Percentiles rank a stretch among this genome's conserved stretches.
These are phyloP conservation scores for Fusarium sp. DNA, from an alignment of 2,329 filamentous ascomycete species.

Conservation along the genomic window DNA sequence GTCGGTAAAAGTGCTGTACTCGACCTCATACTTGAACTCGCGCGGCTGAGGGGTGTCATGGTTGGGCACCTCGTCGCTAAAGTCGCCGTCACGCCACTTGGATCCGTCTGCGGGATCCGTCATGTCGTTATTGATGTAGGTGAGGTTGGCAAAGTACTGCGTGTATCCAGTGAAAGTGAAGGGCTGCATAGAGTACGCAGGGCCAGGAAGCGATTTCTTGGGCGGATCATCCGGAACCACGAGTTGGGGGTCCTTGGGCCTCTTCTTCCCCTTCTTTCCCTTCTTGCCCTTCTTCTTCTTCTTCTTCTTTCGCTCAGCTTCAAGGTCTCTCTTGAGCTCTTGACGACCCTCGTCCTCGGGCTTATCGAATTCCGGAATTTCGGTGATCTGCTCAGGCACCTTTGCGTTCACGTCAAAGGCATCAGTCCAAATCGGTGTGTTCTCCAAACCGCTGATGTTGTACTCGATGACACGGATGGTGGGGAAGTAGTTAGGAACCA, in stretches of 20 bases:
- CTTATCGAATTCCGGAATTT: slow-evolving; percentile 41
- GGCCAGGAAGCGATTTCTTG: slow-evolving; percentile 80
- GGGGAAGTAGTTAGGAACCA: slow-evolving; percentile 94
- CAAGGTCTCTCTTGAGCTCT: slow-evolving; percentile 46
- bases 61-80: slow-evolving; percentile 66
- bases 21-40: slow-evolving; percentile 80
- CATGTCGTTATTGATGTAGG: slow-evolving; percentile 83
- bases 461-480: slow-evolving; percentile 93
- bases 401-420: slow-evolving; percentile 32
- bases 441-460: slow-evolving; percentile 84
- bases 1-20: slow-evolving; percentile 88
- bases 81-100: slow-evolving; percentile 74
- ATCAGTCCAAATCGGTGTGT: slow-evolving; percentile 61
- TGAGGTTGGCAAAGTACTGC: slow-evolving; percentile 97
- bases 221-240: slow-evolving; percentile 78
- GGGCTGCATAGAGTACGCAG: slow-evolving; percentile 88
- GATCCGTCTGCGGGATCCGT: slow-evolving; percentile 49
- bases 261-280: slow-evolving; percentile 55
- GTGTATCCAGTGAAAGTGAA: slow-evolving; percentile 84
- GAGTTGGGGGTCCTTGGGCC: slow-evolving; percentile 70
- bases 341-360: slow-evolving; percentile 43
- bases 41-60: slow-evolving; percentile 67
- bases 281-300: slow-evolving; percentile 47
- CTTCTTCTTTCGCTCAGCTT: slow-evolving; percentile 47
- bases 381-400: slow-evolving; percentile 10